These are phyloP conservation scores for Hippophae gyantsensis DNA, from an alignment of 306 rosid genomes.

Conservation along the genomic window DNA sequence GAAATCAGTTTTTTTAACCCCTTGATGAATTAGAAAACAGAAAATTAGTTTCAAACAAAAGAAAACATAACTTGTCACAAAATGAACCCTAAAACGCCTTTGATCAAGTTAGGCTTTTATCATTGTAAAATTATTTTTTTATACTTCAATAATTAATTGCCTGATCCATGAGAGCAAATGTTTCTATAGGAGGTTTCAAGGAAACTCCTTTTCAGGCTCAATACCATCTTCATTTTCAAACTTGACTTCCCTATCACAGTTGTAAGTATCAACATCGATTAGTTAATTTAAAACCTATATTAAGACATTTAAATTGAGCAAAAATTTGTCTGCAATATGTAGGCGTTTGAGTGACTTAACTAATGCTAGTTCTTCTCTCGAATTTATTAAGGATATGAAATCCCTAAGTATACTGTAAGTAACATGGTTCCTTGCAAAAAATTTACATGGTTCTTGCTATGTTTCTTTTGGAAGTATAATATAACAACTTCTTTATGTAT, in stretches of 20 bases:
- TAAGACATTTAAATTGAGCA: constrained; percentile 10
- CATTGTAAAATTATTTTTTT: neutral
- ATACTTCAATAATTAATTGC: neutral
- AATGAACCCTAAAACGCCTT: no score
- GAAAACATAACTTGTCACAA: no score
- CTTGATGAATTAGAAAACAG: no score
- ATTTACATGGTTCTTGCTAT: neutral
- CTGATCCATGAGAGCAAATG: neutral
- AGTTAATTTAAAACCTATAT: neutral
- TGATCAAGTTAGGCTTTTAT: neutral
- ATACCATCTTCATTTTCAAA: constrained; percentile 58
- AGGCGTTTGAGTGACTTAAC: constrained; percentile 57
- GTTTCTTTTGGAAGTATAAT: constrained; percentile 9
- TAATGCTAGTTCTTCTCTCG: constrained; percentile 65
- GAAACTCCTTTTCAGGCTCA: constrained; percentile 65
- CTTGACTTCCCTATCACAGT: constrained; percentile 49
- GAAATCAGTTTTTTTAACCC: no score
- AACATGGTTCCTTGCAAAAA: constrained; percentile 2
- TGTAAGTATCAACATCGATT: constrained; percentile 43
- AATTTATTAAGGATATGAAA: constrained; percentile 51
- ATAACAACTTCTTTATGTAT: constrained; percentile 14
- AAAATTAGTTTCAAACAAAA: no score
- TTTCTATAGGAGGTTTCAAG: constrained; percentile 61
- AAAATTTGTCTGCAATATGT: constrained; percentile 18
- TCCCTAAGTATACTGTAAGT: constrained; percentile 55